A percentile compares a stretch with the other conserved stretches of the same genome.
Conservation (phyloP, 2,329 filamentous ascomycete genomes). For the Fusarium aywerte region DNA sequence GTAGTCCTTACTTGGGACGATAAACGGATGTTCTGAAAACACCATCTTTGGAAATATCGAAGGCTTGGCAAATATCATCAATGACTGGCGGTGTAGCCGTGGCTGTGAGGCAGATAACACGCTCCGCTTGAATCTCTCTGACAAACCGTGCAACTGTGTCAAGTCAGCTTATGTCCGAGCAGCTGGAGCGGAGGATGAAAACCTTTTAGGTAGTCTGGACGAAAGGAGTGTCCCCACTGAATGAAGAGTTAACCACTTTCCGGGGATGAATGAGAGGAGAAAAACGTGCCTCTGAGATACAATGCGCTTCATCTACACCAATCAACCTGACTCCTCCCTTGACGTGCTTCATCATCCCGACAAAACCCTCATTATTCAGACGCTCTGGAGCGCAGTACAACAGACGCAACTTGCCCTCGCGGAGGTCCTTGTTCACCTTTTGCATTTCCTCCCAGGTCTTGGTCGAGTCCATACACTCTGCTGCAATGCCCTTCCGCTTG, state of each 20-base stretch:
- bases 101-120: slow-evolving; percentile 69
- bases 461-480: slow-evolving; percentile 66
- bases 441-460: slow-evolving; percentile 61
- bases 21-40: slow-evolving; percentile 70
- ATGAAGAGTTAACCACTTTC: slow-evolving; percentile 1
- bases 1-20: slow-evolving; percentile 59
- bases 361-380: slow-evolving; percentile 70
- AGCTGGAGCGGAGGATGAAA: slow-evolving; percentile 12
- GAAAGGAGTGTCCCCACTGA: slow-evolving; percentile 61
- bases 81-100: slow-evolving; percentile 68
- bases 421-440: slow-evolving; percentile 51
- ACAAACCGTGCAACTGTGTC: slow-evolving; percentile 63
- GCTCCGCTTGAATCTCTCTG: slow-evolving; percentile 65
- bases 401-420: slow-evolving; percentile 61
- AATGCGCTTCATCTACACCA: slow-evolving; percentile 69
- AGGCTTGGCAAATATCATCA: slow-evolving; percentile 64
- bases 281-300: slow-evolving; percentile 57
- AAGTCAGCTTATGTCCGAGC: neutral
- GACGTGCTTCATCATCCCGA: slow-evolving; percentile 64
- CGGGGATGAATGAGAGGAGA: fast-evolving
- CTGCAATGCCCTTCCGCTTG: slow-evolving; percentile 59
- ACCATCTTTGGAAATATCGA: slow-evolving; percentile 57
- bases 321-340: slow-evolving; percentile 66
- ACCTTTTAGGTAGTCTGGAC: slow-evolving; percentile 63
- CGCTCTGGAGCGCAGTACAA: slow-evolving; percentile 70